Conservation (phyloP, 1,284 basidiomycete species). For the Marasmius fiardii region DNA sequence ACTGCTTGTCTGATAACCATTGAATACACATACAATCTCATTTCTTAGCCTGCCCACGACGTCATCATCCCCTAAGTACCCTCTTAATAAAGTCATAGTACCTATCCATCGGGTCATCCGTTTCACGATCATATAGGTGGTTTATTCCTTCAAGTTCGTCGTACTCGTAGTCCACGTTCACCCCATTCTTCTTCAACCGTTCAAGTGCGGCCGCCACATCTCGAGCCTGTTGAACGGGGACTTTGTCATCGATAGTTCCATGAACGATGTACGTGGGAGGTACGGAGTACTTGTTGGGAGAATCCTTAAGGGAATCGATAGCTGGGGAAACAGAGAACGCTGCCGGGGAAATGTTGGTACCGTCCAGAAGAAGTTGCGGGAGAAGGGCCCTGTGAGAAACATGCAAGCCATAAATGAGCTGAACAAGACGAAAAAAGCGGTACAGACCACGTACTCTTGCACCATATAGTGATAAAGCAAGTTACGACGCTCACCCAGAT, state of each 20-base stretch:
- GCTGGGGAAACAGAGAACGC: conserved; percentile 27
- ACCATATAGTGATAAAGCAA: conserved; percentile 37
- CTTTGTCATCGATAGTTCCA: conserved; percentile 31
- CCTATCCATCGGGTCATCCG: conserved; percentile 27
- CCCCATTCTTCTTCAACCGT: conserved; percentile 14
- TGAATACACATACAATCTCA: too few species aligned
- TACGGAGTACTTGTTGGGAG: conserved; percentile 16
- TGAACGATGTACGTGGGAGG: conserved; percentile 33
- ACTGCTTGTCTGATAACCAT: too few species aligned
- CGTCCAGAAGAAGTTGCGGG: conserved; percentile 26
- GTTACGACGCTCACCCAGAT: conserved; percentile 23
- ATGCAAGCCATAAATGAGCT: neutral
- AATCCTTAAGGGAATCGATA: conserved; percentile 19
- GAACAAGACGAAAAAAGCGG: neutral
- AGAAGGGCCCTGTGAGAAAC: conserved; percentile 23
- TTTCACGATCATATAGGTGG: conserved; percentile 31
- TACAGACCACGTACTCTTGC: conserved; percentile 27
- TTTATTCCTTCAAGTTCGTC: conserved; percentile 29
- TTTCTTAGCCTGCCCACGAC: too few species aligned
- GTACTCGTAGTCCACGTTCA: conserved; percentile 22
- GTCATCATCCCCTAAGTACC: neutral
- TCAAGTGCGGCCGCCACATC: conserved; percentile 28
- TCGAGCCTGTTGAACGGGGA: conserved; percentile 27
- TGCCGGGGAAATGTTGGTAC: conserved; percentile 25
- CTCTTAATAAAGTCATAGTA: conserved; percentile 32